Evolutionary conservation across 1,284 basidiomycete genomes (phyloP).

Genomic region (Apiotrichum brassicae): DNA sequence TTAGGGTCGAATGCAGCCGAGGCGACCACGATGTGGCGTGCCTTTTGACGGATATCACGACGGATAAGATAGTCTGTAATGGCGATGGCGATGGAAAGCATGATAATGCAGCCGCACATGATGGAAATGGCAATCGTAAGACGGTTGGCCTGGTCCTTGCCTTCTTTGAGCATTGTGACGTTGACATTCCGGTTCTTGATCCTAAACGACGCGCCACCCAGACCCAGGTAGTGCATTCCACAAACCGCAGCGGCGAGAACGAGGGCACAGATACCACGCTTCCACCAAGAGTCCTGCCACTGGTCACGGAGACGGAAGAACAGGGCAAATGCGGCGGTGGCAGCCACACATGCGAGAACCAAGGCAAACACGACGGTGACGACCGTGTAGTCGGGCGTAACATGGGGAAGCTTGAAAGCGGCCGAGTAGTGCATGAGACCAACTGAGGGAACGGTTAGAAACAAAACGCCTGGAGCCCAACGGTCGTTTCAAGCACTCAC

Average conservation of each 20-base stretch:
- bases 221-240: constrained; percentile 52
- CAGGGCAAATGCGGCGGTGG: constrained; percentile 47
- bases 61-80: constrained; percentile 44
- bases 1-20: constrained; percentile 50
- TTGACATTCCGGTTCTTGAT: constrained; percentile 23
- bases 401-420: constrained; percentile 45
- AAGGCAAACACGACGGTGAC: constrained; percentile 49
- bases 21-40: constrained; percentile 50
- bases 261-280: constrained; percentile 46
- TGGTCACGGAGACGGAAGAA: constrained; percentile 51
- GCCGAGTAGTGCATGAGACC: constrained; percentile 51
- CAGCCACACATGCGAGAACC: constrained; percentile 49
- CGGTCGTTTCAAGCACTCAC: constrained; percentile 57
- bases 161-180: neutral
- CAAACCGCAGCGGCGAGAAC: constrained; percentile 49
- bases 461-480: too few relatives aligned
- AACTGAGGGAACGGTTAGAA: constrained; percentile 21
- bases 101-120: constrained; percentile 50
- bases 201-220: constrained; percentile 48
- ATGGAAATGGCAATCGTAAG: constrained; percentile 48
- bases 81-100: constrained; percentile 46
- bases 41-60: constrained; percentile 44
- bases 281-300: constrained; percentile 52
- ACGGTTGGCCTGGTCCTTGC: constrained; percentile 17
- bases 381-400: constrained; percentile 32